Evolutionary conservation across 768 basidiomycete species (phyloP).

Genomic region (Lactarius hatsudake): DNA sequence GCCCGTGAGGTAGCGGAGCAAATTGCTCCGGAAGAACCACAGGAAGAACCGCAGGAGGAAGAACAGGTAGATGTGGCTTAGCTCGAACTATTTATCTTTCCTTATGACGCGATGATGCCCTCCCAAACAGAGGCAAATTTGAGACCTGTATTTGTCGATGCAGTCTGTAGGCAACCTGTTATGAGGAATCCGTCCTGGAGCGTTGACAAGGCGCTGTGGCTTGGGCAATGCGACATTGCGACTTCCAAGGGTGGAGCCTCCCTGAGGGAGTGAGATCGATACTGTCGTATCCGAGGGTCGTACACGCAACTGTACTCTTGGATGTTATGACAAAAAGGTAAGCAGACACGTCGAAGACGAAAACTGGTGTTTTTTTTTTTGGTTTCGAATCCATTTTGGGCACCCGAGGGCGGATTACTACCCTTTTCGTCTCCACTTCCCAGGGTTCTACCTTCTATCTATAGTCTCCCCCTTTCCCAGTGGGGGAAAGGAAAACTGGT

Average conservation of each 20-base stretch:
- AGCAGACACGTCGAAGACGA: background rate
- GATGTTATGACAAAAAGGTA: background rate
- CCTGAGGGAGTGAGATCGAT: background rate
- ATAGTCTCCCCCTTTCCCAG: no score
- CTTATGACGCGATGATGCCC: conserved; percentile 11
- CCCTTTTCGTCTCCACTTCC: no score
- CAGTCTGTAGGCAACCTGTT: background rate
- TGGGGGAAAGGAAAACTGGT: background rate
- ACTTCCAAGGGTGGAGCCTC: background rate
- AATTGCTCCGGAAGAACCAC: conserved; percentile 11
- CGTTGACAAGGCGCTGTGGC: background rate
- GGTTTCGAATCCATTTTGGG: no score
- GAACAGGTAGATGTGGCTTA: conserved; percentile 9
- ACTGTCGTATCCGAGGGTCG: background rate
- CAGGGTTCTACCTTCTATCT: no score
- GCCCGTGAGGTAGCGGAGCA: conserved; percentile 22
- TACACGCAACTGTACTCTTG: background rate
- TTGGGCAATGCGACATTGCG: background rate
- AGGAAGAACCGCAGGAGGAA: background rate
- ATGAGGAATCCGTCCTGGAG: background rate
- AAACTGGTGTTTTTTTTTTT: background rate
- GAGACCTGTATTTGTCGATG: conserved; percentile 6
- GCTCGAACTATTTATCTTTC: conserved; percentile 20
- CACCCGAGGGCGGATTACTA: no score
- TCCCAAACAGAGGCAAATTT: background rate